Base-by-base conservation (phyloP, 1,284 basidiomycete genomes). In the Sporisorium iseilematis-ciliati region DNA sequence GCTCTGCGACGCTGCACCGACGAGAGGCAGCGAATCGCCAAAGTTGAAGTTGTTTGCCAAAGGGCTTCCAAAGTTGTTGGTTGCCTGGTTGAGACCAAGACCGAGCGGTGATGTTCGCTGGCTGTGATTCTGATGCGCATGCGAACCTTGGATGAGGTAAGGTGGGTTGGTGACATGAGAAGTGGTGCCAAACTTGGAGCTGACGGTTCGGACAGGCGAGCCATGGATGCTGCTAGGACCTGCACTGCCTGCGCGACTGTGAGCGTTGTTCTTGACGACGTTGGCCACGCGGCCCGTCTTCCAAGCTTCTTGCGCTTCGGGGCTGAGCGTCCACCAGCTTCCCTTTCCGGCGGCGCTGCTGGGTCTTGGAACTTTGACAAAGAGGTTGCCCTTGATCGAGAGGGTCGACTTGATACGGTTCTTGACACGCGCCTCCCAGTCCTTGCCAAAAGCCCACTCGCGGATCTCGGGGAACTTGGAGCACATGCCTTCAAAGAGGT, bases 361-460 rank as follows among this genome's bases (percentile, higher is more conserved):
- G 11, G 82, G 79, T 31, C 82, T 53, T 16, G 82, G 78, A 7
- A 84, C 79, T 55, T 84, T 84, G 65, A 84, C 64, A 57, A 84
- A 84, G 25, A 84, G 71, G 43, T 83, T 78, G 35, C 78, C 75
- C 51, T 84, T 84, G 69, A 83, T 84, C 7, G 82, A 84, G 11
- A 84, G 69, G 11, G 82, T 84, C 23, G 82, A 84, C 63, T 84
- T 84, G 79, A 84, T 84, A 2, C 82, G 73, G 45, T 84, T 84
- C 74, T 84, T 84, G 46, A 84, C 82, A 3, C 82, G 75, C 7
- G 77, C 79, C 55, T 84, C 82, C 82, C 82, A 84, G 56, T 83
- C 82, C 38, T 81, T 80, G 54, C 79, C 82, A 35, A 80, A 74
- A 16, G 82, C 82, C 82, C 82, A 83, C 43, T 84, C 82, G 18